Percentiles rank a stretch among this genome's conserved stretches.
Conservation (phyloP, 2,329 filamentous ascomycete species). For the Cladobotryum mycophilum region DNA sequence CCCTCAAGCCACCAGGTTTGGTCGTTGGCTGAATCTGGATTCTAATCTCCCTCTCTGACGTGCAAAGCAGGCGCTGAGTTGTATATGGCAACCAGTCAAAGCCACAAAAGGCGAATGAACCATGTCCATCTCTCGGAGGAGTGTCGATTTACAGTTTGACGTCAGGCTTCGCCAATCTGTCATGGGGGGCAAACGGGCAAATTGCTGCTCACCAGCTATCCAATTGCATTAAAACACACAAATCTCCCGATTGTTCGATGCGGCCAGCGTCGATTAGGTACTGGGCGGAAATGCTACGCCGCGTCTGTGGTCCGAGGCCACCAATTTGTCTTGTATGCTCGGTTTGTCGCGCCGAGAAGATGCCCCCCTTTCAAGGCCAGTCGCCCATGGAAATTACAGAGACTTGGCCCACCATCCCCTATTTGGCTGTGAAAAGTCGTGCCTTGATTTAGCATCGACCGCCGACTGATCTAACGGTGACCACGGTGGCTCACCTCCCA, state of each 20-base stretch:
- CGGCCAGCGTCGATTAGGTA: too few species aligned
- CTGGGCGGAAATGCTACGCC: too few species aligned
- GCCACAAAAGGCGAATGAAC: not conserved
- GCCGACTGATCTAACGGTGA: constrained; percentile 19
- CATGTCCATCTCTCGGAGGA: constrained; percentile 19
- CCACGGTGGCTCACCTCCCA: constrained; percentile 18
- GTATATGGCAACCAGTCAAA: not conserved
- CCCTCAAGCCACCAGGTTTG: constrained; percentile 4
- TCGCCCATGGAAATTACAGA: constrained; percentile 16
- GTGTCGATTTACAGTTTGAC: constrained; percentile 9
- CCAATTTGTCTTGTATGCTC: not conserved
- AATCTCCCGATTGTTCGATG: too few species aligned
- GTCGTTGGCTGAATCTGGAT: constrained; percentile 1
- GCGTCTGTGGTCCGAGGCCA: not conserved
- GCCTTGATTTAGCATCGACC: constrained; percentile 8
- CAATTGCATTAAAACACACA: too few species aligned
- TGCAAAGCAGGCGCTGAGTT: not conserved
- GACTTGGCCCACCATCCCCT: constrained; percentile 13
- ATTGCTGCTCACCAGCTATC: too few species aligned
- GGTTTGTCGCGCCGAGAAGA: not conserved
- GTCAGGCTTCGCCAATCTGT: not conserved
- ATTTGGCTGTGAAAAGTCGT: constrained; percentile 7
- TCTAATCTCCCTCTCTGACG: too few species aligned
- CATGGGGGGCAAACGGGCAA: constrained; percentile 3
- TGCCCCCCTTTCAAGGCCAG: not conserved